Base-by-base conservation (phyloP, 345 rosid species). In the Viola odorata region DNA sequence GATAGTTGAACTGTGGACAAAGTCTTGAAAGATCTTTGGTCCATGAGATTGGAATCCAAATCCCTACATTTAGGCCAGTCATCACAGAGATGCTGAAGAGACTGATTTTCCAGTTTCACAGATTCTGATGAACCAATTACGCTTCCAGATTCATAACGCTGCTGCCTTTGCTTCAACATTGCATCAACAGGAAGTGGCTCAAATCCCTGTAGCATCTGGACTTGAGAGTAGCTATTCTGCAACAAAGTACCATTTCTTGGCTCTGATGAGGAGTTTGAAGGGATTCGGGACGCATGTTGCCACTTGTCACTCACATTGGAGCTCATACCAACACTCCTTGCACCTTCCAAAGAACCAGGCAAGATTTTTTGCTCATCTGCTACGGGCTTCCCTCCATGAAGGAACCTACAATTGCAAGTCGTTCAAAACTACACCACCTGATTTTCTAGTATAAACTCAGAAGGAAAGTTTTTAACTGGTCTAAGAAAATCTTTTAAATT, bases 1-100 rank as follows among this genome's bases (percentile, higher is more conserved):
- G 75, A 71, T 39, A 66, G 62, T 60, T 72, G 75, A 38, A 69
- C 62, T 50, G 67, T 39, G 44, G 60, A 72, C 4, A 58, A 44
- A 45, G 41, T 57, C 59, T 55, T 55, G 15, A 61, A 47, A 12
- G 63, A 56, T 14, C 56, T 60, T n/a, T 55, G 63, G 55, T 45
- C 70, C 17, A 50, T 37, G 13, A 61, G 58, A 57, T 45, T 51
- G 50, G 61, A 61, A 38, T 66, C 62, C 6, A 66, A 50, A 50
- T 62, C 60, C 55, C 55, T 66, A 60, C 63, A 56, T 57, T 72
- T 72, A 5, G 71, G 76, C 71, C 68, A 66, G 38, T 61, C 64
- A 7, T 62, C 49, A n/a, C 60, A 53, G 38, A 72, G 63, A 55
- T 59, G 58, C 62, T 60, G 70, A 65, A 65, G 67, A 52, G 76